Evolutionary conservation across 176 grass and related monocot genomes (phyloP), one percentile per base, ranked within the genome.

Genomic region (Microstegium vimineum): DNA sequence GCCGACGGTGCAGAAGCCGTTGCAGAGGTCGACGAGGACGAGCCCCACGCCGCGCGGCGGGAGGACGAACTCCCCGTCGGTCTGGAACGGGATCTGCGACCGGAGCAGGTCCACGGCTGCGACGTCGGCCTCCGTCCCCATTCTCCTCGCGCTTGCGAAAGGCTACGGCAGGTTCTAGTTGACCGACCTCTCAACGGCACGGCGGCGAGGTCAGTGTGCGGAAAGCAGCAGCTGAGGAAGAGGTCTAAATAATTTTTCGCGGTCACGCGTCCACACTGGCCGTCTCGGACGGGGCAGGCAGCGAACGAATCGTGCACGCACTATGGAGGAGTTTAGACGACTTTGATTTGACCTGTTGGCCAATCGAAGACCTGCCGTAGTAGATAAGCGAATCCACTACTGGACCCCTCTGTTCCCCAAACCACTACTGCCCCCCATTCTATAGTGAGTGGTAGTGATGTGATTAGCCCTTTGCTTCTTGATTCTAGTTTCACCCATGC

Each of bases 1-100:
- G 62, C 92, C 92, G 82, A 95, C 92, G 40, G 95, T 98, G 90
- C 95, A 98, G 90, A 98, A 98, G 45, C 95, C 95, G 49, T 98
- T 98, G 80, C 68, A 69, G 27, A 93, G 22, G 81, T 98, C 95
- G 77, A 95, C 62, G 79, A 98, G 86, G 84, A 98, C 92, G 79
- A 98, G 95, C 16, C 95, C 94, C 46, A 95, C 81, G 13, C 75
- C 82, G 26, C 64, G 32, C 43, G 26, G 23, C 36, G 81, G 63
- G 63, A 80, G 78, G 45, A 69, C 46, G 64, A 81, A 3, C 45
- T 80, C 78, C 31, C 64, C 64, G 78, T 80, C 78, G 31, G 31
- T 54, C 8, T 80, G 78, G 45, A 69, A 51, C 31, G 64, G 78
- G 64, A 80, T 35, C 64, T 69, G 64, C 45, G 32, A 69, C 41